phyloP scores from a whole-genome alignment of 495 filamentous ascomycete species.

The Polyplosphaeria fusca region DNA sequence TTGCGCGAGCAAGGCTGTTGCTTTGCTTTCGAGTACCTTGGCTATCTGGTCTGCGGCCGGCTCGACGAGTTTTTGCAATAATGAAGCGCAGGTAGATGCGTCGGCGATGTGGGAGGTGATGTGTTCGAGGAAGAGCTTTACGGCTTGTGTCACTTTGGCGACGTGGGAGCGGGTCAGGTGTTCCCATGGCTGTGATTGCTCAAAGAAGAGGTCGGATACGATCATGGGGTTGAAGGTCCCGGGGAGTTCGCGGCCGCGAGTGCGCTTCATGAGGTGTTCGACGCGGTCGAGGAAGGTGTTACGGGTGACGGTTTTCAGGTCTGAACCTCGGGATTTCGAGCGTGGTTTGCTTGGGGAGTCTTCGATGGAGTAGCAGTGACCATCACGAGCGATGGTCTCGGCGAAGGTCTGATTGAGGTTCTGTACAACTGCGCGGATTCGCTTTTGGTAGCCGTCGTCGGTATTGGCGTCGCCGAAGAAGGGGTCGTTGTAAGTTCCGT shows the following conservation, averaged over 20 bases:
- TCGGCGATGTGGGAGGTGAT: background rate
- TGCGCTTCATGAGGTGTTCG: slow-evolving; percentile 4
- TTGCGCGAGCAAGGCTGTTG: slow-evolving; percentile 3
- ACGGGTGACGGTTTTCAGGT: slow-evolving; percentile 1
- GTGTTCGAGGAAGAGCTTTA: background rate
- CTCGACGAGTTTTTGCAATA: slow-evolving; percentile 11
- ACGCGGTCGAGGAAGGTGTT: slow-evolving; percentile 4
- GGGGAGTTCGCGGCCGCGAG: slow-evolving; percentile 3
- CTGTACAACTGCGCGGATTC: slow-evolving; percentile 4
- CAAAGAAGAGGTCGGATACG: slow-evolving; percentile 4
- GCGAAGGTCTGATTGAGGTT: slow-evolving; percentile 1
- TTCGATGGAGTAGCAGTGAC: background rate
- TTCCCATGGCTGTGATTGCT: slow-evolving; percentile 13
- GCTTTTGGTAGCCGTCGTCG: slow-evolving; percentile 41
- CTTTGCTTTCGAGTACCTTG: slow-evolving; percentile 5
- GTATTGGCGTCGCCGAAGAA: slow-evolving; percentile 7
- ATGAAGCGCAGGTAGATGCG: background rate
- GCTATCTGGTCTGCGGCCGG: background rate
- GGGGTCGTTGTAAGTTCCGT: slow-evolving; percentile 18
- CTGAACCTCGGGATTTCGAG: background rate
- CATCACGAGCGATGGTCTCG: background rate
- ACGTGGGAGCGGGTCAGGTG: background rate
- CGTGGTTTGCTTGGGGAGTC: background rate
- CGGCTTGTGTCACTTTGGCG: slow-evolving; percentile 4
- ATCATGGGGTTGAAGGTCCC: slow-evolving; percentile 13